phyloP scores from a whole-genome alignment of 495 filamentous ascomycete species.

The Tricharina praecox region DNA sequence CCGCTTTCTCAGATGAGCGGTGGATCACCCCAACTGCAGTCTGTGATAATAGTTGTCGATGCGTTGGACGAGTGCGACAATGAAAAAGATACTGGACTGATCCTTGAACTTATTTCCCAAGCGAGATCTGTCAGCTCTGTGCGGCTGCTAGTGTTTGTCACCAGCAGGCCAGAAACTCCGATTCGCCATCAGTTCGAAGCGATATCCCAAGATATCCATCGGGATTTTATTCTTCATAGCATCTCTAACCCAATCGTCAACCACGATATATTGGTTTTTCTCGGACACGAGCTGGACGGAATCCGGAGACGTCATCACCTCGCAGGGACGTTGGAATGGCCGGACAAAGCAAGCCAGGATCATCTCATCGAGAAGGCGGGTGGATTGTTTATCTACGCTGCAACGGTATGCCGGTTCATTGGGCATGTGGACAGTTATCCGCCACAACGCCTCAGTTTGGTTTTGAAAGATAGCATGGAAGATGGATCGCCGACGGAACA shows the following conservation, averaged over 20 bases:
- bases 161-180: neutral
- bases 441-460: neutral
- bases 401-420: slow-evolving; percentile 15
- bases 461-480: neutral
- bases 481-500: neutral
- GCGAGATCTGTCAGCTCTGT: neutral
- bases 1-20: neutral
- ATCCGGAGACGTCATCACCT: slow-evolving; percentile 1
- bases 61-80: neutral
- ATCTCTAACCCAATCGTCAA: neutral
- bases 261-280: neutral
- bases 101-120: neutral
- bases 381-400: slow-evolving; percentile 15
- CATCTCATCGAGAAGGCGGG: slow-evolving; percentile 5
- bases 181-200: neutral
- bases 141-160: neutral
- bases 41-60: neutral
- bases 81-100: neutral
- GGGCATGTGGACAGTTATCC: neutral
- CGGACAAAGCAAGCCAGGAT: slow-evolving; percentile 4
- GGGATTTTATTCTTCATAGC: neutral
- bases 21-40: neutral
- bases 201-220: neutral
- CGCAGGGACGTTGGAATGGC: neutral
- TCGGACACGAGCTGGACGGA: neutral